These are phyloP conservation scores for Trichomonascus vanleenenianus DNA, from an alignment of 805 yeast genomes.

Conservation along the genomic window DNA sequence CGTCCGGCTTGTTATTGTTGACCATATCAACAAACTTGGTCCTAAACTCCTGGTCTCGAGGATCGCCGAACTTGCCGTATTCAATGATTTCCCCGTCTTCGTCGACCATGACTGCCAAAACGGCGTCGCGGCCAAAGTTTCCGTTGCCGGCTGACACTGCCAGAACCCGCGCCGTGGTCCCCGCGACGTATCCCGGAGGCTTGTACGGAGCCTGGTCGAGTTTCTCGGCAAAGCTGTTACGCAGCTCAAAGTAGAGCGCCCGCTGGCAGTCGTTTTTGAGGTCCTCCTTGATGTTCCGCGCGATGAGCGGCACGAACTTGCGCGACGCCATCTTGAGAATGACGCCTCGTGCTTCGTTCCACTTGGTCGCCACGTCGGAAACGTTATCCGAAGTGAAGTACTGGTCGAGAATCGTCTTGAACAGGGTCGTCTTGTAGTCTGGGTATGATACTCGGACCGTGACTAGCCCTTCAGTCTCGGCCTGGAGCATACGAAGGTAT, in stretches of 20 bases:
- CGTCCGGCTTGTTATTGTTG: constrained; percentile 70
- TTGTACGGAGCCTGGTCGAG: constrained; percentile 91
- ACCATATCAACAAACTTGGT: constrained; percentile 54
- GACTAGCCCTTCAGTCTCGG: constrained; percentile 72
- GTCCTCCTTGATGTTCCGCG: constrained; percentile 75
- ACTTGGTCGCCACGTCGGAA: constrained; percentile 63
- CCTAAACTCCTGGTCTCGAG: constrained; percentile 57
- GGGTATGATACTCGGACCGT: constrained; percentile 54
- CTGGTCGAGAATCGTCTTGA: constrained; percentile 29
- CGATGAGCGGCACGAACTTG: constrained; percentile 56
- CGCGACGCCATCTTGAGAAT: constrained; percentile 62
- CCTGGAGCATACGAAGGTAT: constrained; percentile 83
- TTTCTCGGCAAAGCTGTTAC: constrained; percentile 59
- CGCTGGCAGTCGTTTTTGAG: constrained; percentile 71
- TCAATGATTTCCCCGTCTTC: constrained; percentile 75
- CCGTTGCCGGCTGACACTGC: constrained; percentile 85
- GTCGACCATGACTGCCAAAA: constrained; percentile 69
- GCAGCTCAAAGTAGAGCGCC: constrained; percentile 56
- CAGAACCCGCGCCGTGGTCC: constrained; percentile 78
- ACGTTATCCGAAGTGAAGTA: constrained; percentile 36
- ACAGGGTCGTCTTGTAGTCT: constrained; percentile 33
- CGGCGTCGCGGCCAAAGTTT: constrained; percentile 70
- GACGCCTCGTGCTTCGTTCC: constrained; percentile 71
- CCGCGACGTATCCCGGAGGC: constrained; percentile 68
- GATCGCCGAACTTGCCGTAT: constrained; percentile 61